Conservation (phyloP, 805 yeast species). For the Monosporozyma siamensis region DNA sequence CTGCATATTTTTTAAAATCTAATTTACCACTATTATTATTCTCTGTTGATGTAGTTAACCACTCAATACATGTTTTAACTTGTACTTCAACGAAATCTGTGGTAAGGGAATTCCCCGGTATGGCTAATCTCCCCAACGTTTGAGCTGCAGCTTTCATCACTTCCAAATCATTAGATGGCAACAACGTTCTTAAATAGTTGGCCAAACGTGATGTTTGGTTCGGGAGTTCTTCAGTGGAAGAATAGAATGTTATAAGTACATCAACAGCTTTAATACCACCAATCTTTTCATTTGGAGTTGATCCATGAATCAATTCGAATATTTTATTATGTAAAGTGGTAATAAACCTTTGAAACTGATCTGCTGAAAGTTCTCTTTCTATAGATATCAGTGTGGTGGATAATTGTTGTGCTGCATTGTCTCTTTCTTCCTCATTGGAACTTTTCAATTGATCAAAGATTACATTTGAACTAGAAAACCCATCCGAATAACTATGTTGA, state of each 20-base stretch:
- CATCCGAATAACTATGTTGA: constrained; percentile 15
- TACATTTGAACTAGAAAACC: constrained; percentile 28
- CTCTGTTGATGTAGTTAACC: constrained; percentile 57
- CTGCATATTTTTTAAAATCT: constrained; percentile 83
- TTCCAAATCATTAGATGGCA: constrained; percentile 72
- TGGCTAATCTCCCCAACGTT: constrained; percentile 80
- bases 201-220: constrained; percentile 85
- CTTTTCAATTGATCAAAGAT: constrained; percentile 34
- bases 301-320: constrained; percentile 72
- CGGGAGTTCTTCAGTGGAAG: constrained; percentile 74
- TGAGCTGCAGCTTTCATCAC: constrained; percentile 82
- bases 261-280: constrained; percentile 92
- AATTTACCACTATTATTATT: constrained; percentile 51
- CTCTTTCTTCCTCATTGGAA: constrained; percentile 28
- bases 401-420: constrained; percentile 58
- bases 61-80: constrained; percentile 80
- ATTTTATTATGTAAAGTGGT: constrained; percentile 81
- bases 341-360: constrained; percentile 71
- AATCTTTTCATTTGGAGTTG: constrained; percentile 59
- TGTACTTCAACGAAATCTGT: constrained; percentile 91
- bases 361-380: constrained; percentile 73
- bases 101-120: constrained; percentile 81
- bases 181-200: constrained; percentile 72
- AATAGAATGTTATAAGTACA: constrained; percentile 74
- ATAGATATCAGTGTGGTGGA: constrained; percentile 59